Conservation (phyloP, 345 rosid genomes). For the Moricandia arvensis region DNA sequence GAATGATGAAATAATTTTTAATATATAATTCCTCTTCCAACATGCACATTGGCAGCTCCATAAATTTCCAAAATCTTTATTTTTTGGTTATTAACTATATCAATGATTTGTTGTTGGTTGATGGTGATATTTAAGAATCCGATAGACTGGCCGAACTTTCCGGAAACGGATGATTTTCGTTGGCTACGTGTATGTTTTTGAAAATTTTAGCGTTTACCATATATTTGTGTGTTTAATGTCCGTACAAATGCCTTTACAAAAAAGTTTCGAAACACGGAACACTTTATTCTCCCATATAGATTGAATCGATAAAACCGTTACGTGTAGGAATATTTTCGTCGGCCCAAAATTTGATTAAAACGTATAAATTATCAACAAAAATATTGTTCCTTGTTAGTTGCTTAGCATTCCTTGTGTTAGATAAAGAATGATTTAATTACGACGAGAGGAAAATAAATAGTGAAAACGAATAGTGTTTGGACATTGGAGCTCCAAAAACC, state of each 20-base stretch:
- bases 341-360: not conserved
- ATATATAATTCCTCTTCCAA: not conserved
- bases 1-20: not conserved
- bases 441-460: not conserved
- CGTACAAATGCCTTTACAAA: not conserved
- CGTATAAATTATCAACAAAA: not conserved
- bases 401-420: slow-evolving; percentile 5
- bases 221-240: not conserved
- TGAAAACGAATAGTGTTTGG: not conserved
- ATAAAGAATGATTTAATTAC: not conserved
- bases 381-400: not conserved
- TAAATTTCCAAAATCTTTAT: not conserved
- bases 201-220: not conserved
- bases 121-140: not conserved
- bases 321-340: not conserved
- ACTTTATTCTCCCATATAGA: not conserved
- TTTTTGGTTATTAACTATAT: not conserved
- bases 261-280: not conserved
- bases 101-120: not conserved
- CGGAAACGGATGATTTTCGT: not conserved
- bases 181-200: not conserved
- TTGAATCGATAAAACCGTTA: not conserved
- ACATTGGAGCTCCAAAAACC: not conserved
- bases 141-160: not conserved
- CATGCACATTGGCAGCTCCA: not conserved